Evolutionary conservation across 768 basidiomycete genomes (phyloP), one percentile per base, ranked within the genome.

Genomic region (Boletellus ananas): DNA sequence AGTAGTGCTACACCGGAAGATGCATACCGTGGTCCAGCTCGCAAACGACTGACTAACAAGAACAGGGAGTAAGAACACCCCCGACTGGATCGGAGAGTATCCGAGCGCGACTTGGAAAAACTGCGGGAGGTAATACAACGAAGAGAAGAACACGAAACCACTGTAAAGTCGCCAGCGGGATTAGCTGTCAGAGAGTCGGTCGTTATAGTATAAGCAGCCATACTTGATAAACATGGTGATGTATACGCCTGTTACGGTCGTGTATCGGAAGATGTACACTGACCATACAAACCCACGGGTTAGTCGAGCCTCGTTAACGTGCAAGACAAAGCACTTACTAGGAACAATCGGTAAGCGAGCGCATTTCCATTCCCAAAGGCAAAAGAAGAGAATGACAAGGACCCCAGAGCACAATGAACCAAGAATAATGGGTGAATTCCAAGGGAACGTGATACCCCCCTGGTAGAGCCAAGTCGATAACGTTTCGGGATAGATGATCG

Each of bases 61-160:
- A 17, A 88, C 71, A 0, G 87, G 87, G 9, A 92, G 77, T 0
- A 89, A 73, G 58, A 88, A 81, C 3, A 87, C 66, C 1, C 81
- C 82, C 3, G 78, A 79, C 60, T 73, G 77, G 37, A 87, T 79
- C 1, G 88, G 82, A 8, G 79, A 77, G 52, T 78, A 81, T 5
- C 81, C 82, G n/a, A 83, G 67, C 4, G 79, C 84, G 9, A 87
- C 79, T 67, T 89, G 87, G 67, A 87, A 85, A 62, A 80, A 88
- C 55, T 85, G 82, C 2, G 89, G 87, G 0, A 90, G 74, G 58
- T 87, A 87, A 64, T 81, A 87, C 12, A 86, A 61, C 9, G 83
- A 76, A 16, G 79, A 83, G 65, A 77, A 82, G 63, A 81, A 83
- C 3, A 82, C 70, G 54, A 83, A 77, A 21, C 80, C 81, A 43